phyloP scores from a whole-genome alignment of 805 yeast genomes.

The Hanseniaspora nectarophila region DNA sequence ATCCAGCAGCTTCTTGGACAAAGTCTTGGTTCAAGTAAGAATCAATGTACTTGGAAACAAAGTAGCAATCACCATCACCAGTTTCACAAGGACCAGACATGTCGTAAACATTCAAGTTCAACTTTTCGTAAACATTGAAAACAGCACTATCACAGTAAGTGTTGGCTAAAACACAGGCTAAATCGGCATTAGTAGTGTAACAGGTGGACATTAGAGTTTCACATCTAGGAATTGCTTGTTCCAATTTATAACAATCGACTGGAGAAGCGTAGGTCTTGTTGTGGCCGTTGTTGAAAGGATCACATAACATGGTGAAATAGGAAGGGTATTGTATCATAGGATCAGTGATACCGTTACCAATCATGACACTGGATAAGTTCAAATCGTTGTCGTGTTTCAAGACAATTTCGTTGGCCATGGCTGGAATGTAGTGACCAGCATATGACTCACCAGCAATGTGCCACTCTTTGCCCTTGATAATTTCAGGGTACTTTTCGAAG shows the following conservation, averaged over 20 bases:
- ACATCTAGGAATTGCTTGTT: constrained; percentile 52
- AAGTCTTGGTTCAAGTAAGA: constrained; percentile 57
- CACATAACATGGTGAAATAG: constrained; percentile 87
- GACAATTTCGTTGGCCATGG: constrained; percentile 44
- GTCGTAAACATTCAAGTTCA: constrained; percentile 82
- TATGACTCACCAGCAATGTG: constrained; percentile 79
- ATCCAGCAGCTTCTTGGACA: constrained; percentile 70
- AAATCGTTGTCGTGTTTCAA: constrained; percentile 36
- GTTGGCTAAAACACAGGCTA: constrained; percentile 75
- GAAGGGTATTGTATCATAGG: constrained; percentile 64
- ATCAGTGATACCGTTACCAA: constrained; percentile 90
- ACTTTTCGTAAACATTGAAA: constrained; percentile 55
- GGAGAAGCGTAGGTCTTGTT: constrained; percentile 52
- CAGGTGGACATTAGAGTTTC: constrained; percentile 50
- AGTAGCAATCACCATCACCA: constrained; percentile 57
- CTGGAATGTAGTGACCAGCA: constrained; percentile 75
- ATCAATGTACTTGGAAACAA: constrained; percentile 57
- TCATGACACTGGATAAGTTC: constrained; percentile 64
- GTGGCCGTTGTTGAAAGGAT: constrained; percentile 62
- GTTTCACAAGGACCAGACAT: constrained; percentile 69
- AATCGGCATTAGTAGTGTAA: constrained; percentile 47
- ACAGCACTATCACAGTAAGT: constrained; percentile 64
- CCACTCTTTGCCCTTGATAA: constrained; percentile 37
- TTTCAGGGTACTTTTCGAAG: constrained; percentile 72
- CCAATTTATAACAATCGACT: constrained; percentile 59